Evolutionary conservation across 2,329 filamentous ascomycete species (phyloP).

Genomic region (Bertia moriformis): DNA sequence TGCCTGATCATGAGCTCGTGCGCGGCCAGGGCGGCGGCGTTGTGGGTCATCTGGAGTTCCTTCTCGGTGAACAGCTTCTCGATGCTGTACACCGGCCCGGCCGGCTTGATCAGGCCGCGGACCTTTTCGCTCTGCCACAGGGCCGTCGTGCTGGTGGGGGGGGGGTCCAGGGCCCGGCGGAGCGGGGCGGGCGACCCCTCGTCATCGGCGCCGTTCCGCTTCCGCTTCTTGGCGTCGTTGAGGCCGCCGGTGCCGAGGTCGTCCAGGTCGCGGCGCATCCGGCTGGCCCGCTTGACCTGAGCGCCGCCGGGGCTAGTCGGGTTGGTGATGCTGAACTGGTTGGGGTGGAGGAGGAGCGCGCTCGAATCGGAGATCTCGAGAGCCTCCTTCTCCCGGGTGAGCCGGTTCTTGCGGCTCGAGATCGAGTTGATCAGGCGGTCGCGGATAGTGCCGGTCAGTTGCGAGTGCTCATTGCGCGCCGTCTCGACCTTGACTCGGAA

Average conservation of each 20-base stretch:
- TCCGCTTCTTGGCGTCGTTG: constrained; percentile 48
- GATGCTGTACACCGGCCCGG: constrained; percentile 47
- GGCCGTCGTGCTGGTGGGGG: constrained; percentile 42
- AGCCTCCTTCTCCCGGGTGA: constrained; percentile 53
- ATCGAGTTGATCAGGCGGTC: constrained; percentile 55
- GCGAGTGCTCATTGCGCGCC: constrained; percentile 44
- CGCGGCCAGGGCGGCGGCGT: constrained; percentile 43
- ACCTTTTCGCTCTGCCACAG: constrained; percentile 49
- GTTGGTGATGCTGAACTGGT: constrained; percentile 52
- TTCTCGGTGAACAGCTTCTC: constrained; percentile 61
- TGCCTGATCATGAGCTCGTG: constrained; percentile 47
- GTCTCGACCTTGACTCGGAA: constrained; percentile 47
- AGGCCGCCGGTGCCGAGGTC: constrained; percentile 39
- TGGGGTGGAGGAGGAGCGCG: constrained; percentile 50
- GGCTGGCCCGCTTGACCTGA: constrained; percentile 47
- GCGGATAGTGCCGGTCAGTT: constrained; percentile 43
- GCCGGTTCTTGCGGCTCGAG: constrained; percentile 46
- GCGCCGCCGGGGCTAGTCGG: constrained; percentile 48
- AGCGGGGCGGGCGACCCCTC: constrained; percentile 48
- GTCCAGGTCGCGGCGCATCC: constrained; percentile 44
- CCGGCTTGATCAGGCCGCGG: constrained; percentile 34
- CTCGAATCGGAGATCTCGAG: constrained; percentile 54
- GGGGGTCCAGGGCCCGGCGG: constrained; percentile 36
- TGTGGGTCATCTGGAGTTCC: constrained; percentile 52
- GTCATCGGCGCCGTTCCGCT: constrained; percentile 38